phyloP scores from a whole-genome alignment of 306 rosid species.

The Sesbania bispinosa region DNA sequence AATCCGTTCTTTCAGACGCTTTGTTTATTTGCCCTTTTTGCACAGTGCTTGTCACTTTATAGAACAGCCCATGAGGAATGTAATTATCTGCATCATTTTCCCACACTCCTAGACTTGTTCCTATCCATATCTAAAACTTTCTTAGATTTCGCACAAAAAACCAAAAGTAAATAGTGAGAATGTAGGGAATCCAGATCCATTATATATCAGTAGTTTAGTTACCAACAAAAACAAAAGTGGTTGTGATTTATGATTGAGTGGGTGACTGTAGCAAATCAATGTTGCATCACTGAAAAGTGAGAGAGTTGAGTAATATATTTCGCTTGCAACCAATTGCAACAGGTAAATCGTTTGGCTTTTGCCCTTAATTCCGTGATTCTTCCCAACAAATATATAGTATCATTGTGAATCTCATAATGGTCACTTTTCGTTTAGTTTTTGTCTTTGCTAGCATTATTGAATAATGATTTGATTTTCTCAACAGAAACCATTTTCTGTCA shows the following conservation, averaged over 20 bases:
- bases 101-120: background rate
- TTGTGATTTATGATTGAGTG: background rate
- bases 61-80: background rate
- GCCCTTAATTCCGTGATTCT: conserved; percentile 30
- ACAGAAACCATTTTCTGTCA: background rate
- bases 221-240: conserved; percentile 17
- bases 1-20: too few species aligned
- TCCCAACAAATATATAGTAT: background rate
- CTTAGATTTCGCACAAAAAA: background rate
- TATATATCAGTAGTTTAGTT: background rate
- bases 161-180: too few species aligned
- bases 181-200: too few species aligned
- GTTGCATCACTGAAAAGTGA: conserved; percentile 8
- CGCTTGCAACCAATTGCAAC: conserved; percentile 9
- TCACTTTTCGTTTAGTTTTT: conserved; percentile 7
- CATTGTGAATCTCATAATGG: conserved; percentile 5
- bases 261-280: conserved; percentile 10
- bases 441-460: conserved; percentile 5
- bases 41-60: too few species aligned
- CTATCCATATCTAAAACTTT: background rate
- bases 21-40: too few species aligned
- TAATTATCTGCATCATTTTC: background rate
- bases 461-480: conserved; percentile 1
- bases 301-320: background rate
- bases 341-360: conserved; percentile 16